phyloP scores from a whole-genome alignment of 164 flowering plant species.

The Aristolochia contorta region DNA sequence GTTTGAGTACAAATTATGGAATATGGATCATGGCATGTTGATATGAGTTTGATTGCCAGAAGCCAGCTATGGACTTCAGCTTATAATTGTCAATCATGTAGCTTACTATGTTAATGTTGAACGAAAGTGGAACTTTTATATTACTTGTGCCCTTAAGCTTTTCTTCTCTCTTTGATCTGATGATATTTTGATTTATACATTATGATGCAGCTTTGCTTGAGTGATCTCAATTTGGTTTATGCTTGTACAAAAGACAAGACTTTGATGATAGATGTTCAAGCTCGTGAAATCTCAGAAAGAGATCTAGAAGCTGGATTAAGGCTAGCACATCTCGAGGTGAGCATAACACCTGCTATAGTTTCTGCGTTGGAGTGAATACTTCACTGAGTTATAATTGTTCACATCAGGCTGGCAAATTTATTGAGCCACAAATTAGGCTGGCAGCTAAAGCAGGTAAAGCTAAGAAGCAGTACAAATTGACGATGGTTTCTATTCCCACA shows the following conservation, averaged over 20 bases:
- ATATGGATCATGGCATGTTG: too few relatives aligned
- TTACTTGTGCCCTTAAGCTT: too few relatives aligned
- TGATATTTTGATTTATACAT: slow-evolving; percentile 1
- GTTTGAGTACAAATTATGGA: too few relatives aligned
- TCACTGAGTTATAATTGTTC: slow-evolving; percentile 9
- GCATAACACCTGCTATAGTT: neutral
- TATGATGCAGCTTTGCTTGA: slow-evolving; percentile 60
- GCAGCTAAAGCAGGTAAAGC: slow-evolving; percentile 84
- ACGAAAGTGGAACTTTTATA: too few relatives aligned
- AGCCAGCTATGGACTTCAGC: too few relatives aligned
- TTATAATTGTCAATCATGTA: too few relatives aligned
- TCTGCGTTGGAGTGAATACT: neutral
- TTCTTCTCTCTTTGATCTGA: too few relatives aligned
- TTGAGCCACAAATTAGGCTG: slow-evolving; percentile 85
- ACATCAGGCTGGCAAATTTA: slow-evolving; percentile 70
- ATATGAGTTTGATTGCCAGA: too few relatives aligned
- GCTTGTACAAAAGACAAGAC: slow-evolving; percentile 93
- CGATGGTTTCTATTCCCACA: slow-evolving; percentile 54
- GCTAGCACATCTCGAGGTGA: slow-evolving; percentile 92
- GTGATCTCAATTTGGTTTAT: slow-evolving; percentile 93
- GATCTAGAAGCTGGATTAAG: slow-evolving; percentile 80
- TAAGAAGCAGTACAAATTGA: slow-evolving; percentile 72
- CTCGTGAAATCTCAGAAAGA: slow-evolving; percentile 85
- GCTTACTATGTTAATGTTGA: too few relatives aligned
- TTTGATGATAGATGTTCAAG: slow-evolving; percentile 93